Conservation (phyloP, 2,329 filamentous ascomycete genomes). For the Zelopaecilomyces penicillatus region DNA sequence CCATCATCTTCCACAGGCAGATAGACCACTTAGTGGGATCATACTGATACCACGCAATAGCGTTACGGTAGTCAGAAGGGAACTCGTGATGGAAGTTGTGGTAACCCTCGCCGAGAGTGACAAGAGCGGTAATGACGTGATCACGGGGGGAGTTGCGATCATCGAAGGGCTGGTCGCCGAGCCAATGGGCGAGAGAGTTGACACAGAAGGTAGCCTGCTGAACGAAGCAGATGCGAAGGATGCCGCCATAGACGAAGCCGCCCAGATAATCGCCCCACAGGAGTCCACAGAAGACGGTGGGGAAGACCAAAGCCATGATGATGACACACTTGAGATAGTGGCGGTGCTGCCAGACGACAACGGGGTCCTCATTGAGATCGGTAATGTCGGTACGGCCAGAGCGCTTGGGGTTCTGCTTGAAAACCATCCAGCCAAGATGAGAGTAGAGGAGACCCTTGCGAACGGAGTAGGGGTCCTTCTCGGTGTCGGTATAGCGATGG, state of each 20-base stretch:
- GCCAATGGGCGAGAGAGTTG: conserved; percentile 85
- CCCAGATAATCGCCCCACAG: conserved; percentile 75
- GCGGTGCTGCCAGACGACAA: conserved; percentile 82
- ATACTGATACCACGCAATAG: conserved; percentile 84
- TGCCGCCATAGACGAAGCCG: conserved; percentile 77
- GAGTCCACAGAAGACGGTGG: conserved; percentile 65
- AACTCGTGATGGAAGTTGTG: conserved; percentile 97
- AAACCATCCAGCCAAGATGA: conserved; percentile 77
- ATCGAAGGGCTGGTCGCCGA: conserved; percentile 86
- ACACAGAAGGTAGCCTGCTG: conserved; percentile 91
- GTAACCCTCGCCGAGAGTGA: conserved; percentile 82
- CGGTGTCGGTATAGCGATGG: conserved; percentile 86
- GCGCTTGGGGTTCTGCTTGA: conserved; percentile 88
- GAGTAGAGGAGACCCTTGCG: conserved; percentile 81
- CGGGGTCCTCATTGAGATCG: conserved; percentile 76
- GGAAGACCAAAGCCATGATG: conserved; percentile 68
- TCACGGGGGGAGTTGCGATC: conserved; percentile 88
- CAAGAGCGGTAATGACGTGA: conserved; percentile 75
- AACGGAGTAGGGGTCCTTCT: conserved; percentile 86
- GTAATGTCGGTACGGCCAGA: conserved; percentile 83
- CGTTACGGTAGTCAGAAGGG: conserved; percentile 87
- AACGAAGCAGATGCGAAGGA: conserved; percentile 80
- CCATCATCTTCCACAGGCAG: conserved; percentile 74
- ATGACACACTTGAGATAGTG: conserved; percentile 76
- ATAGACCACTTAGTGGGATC: conserved; percentile 89